Base-by-base conservation (phyloP, 768 basidiomycete species). In the Lanmaoa rubissima region DNA sequence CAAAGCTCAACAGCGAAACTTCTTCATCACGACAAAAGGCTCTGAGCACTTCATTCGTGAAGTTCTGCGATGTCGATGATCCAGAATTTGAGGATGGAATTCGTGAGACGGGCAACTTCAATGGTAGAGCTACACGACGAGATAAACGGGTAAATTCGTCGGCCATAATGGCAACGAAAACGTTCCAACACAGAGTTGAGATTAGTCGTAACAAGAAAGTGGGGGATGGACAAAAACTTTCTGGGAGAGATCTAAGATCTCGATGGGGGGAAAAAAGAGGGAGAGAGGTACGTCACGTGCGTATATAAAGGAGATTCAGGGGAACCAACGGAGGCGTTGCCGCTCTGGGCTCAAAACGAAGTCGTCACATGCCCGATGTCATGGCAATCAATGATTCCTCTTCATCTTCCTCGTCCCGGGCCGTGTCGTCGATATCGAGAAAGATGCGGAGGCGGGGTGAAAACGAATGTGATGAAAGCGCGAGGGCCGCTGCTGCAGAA, bases 371-470 rank as follows among this genome's bases (percentile, higher is more conserved):
- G 6, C 19, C 24, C 51, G 24, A 16, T 13, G n/a, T 26, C 48
- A 40, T 10, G 24, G 16, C 11, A 35, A 40, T 17, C 14, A 28
- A 8, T 4, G 4, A 28, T 4, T 28, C 28, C 28, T 28, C 28
- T 28, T 48, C 40, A 26, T 31, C 28, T 28, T 48, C 35, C 11
- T 48, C 51, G 5, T 35, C 50, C n/a, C 2, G 6, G 9, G 35
- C 49, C 16, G 1, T 17, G 3, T 54, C 63, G 5, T 59, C 60
- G 14, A 66, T 45, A 12, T 65, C 65, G 12, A 65, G 46, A 47
- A 63, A 53, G 34, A 65, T 43, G 36, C 64, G 54, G 35, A 65
- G 54, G 4, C 17, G 34, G 5, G 54, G 24, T 2, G 61, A 56
- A 14, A 66, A 44, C 17, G 47, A 43, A 24, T 38, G 19, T 5